Base-by-base conservation (phyloP, 2,329 filamentous ascomycete genomes). In the Gremmenia infestans region DNA sequence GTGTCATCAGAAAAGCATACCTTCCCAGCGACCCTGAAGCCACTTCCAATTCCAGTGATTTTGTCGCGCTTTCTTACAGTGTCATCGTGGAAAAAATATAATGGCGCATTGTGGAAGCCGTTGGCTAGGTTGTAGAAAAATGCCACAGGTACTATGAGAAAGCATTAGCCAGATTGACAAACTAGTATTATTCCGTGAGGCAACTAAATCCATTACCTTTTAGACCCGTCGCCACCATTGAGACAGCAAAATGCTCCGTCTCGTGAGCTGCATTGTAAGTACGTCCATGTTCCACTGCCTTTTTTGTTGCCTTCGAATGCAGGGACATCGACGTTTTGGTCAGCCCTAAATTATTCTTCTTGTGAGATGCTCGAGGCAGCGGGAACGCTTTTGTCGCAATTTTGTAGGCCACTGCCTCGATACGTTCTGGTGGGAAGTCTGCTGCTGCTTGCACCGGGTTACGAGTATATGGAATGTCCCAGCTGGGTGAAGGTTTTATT, bases 31-130 rank as follows among this genome's bases (percentile, higher is more conserved):
- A 84, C 85, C 37, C 75, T 76, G 5, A 84, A 71, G 1, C 86
- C 86, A 5, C 83, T 87, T 45, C 77, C 75, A 57, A 88, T 77
- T 6, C 85, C 86, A 1, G 83, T 87, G 37, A 89, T 81, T 6
- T 83, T 79, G 2, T 78, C 63, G 36, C 63, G 55, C 3, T 57
- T 57, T 1, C 86, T 79, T 2, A 89, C 86, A 1, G 85, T 88
- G 55, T 83, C 78, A 62, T 89, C 86, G n/a, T 85, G 84, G 61
- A 88, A 89, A 0, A 88, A 74, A 42, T 63, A 64, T 1, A 83
- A 78, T 0, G 85, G 85, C 0, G 83, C 84, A 60, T 88, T 88
- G 67, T 88, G 85, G 61, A 87, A 88, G 1, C 86, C 86, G 63
- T 87, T 83, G 0, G 82, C 82, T 2, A 88, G 70, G 58, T 85